phyloP scores from a whole-genome alignment of 2,329 filamentous ascomycete genomes.

The Ascochyta viciae-villosae region DNA sequence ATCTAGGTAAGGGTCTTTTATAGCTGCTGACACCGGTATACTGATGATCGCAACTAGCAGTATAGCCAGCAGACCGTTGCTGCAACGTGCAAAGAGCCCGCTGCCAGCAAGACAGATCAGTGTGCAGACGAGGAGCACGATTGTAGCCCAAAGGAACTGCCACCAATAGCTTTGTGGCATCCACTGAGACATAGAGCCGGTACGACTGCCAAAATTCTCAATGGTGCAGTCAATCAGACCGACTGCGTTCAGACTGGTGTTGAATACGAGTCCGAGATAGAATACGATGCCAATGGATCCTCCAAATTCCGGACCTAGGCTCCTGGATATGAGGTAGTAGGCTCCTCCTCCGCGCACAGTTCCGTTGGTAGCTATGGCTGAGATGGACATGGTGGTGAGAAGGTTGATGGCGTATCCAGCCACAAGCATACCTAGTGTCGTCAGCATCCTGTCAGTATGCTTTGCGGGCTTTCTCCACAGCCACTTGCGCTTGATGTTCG shows the following conservation, averaged over 20 bases:
- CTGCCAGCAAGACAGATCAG: constrained; percentile 80
- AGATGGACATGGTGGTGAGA: constrained; percentile 85
- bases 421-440: constrained; percentile 68
- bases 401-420: constrained; percentile 81
- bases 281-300: constrained; percentile 88
- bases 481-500: background rate
- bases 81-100: constrained; percentile 79
- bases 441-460: constrained; percentile 16
- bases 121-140: constrained; percentile 74
- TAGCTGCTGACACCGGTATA: constrained; percentile 78
- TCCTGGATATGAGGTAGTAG: constrained; percentile 87
- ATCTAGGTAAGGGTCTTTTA: constrained; percentile 72
- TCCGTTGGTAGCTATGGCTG: constrained; percentile 87
- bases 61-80: constrained; percentile 76
- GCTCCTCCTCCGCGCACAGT: constrained; percentile 87
- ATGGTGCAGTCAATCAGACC: constrained; percentile 83
- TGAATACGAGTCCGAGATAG: constrained; percentile 83
- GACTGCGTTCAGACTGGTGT: constrained; percentile 86
- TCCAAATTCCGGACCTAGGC: constrained; percentile 82
- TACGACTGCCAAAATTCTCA: constrained; percentile 70
- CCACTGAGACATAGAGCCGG: constrained; percentile 64
- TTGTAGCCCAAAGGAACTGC: constrained; percentile 76
- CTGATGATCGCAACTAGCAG: constrained; percentile 77
- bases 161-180: constrained; percentile 78
- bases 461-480: background rate